phyloP scores from a whole-genome alignment of 208 protist genomes.

The Leishmania guyanensis region DNA sequence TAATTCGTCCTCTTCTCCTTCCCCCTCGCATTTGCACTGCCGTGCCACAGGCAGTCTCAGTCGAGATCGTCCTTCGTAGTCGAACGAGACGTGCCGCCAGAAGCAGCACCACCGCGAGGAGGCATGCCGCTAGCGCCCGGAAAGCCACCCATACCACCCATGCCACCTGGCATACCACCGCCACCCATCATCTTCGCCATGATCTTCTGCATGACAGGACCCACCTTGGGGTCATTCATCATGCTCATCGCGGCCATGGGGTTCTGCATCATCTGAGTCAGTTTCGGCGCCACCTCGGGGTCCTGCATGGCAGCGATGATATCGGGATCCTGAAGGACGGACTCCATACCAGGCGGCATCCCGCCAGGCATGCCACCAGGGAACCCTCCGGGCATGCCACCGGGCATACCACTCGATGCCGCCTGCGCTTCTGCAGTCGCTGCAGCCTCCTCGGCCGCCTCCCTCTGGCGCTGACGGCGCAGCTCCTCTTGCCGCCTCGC shows the following conservation, averaged over 20 bases:
- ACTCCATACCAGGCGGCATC: slow-evolving; percentile 35
- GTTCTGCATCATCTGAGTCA: slow-evolving; percentile 63
- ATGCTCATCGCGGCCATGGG: slow-evolving; percentile 67
- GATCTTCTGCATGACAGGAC: slow-evolving; percentile 74
- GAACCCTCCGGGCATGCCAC: slow-evolving; percentile 52
- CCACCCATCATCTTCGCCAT: slow-evolving; percentile 78
- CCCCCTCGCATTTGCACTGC: not conserved
- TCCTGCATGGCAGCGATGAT: slow-evolving; percentile 71
- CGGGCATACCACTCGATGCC: slow-evolving; percentile 40
- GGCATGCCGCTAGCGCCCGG: slow-evolving; percentile 21
- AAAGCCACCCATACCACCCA: slow-evolving; percentile 36
- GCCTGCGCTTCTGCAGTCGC: slow-evolving; percentile 25
- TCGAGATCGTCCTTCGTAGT: slow-evolving; percentile 22
- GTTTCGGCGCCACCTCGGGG: slow-evolving; percentile 70
- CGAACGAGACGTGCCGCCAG: slow-evolving; percentile 14
- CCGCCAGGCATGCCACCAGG: slow-evolving; percentile 54
- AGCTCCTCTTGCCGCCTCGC: slow-evolving; percentile 34
- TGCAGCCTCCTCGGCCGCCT: slow-evolving; percentile 34
- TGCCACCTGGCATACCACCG: slow-evolving; percentile 40
- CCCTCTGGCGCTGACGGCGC: slow-evolving; percentile 51
- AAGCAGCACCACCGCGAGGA: slow-evolving; percentile 10
- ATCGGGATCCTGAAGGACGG: slow-evolving; percentile 58
- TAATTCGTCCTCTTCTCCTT: not conserved
- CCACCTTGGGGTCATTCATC: slow-evolving; percentile 79
- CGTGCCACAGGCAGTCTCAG: slow-evolving; percentile 1